Conservation (phyloP, 164 flowering plant genomes). For the Chimonanthus salicifolius region DNA sequence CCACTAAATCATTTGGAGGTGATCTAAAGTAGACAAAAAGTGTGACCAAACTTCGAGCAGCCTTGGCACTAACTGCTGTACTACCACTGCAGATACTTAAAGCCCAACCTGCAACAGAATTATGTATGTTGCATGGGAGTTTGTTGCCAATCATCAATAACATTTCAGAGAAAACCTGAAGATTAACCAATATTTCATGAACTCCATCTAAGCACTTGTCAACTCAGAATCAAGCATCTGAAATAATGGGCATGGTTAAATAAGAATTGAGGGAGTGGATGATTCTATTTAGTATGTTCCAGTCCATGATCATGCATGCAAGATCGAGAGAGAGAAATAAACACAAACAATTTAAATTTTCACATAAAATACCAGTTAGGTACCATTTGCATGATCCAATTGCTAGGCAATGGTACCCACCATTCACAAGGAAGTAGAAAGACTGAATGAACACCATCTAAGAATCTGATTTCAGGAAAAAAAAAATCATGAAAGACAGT, state of each 20-base stretch:
- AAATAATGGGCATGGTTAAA: not conserved
- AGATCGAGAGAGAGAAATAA: not conserved
- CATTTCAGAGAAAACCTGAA: conserved; percentile 60
- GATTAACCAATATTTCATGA: not conserved
- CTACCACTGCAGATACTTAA: conserved; percentile 41
- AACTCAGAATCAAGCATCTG: not conserved
- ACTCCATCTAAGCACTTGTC: not conserved
- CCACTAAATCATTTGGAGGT: conserved; percentile 47
- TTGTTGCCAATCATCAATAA: conserved; percentile 40
- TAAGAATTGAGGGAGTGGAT: not conserved
- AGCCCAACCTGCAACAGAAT: conserved; percentile 55
- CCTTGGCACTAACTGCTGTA: conserved; percentile 29
- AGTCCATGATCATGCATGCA: not conserved
- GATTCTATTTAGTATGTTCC: not conserved
- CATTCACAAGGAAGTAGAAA: not conserved
- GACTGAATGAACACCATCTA: no score
- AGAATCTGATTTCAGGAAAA: no score
- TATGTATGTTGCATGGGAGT: conserved; percentile 39
- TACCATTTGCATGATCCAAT: not conserved
- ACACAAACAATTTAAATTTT: not conserved
- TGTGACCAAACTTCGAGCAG: conserved; percentile 42
- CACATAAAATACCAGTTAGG: not conserved
- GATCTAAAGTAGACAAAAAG: conserved; percentile 43
- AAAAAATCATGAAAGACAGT: no score
- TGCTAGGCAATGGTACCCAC: not conserved